Percentiles rank a stretch among this genome's conserved stretches.
Conservation (phyloP, 2,329 filamentous ascomycete species). For the Cytospora chrysosperma region DNA sequence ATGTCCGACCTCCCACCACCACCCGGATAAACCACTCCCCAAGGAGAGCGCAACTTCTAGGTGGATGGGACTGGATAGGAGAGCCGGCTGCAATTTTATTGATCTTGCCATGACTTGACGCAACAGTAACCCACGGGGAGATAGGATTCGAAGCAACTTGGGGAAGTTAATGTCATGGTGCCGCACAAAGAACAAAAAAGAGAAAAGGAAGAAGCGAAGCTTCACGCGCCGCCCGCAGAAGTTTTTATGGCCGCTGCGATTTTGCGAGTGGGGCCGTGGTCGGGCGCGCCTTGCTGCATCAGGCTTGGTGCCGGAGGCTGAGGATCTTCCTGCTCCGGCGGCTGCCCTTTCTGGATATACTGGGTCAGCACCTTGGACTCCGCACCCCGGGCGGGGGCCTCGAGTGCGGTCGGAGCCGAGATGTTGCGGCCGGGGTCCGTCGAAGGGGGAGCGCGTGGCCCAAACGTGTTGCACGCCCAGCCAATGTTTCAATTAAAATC, state of each 20-base stretch:
- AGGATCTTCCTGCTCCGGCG: constrained; percentile 18
- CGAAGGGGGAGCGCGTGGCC: constrained; percentile 2
- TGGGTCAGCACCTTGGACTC: too few relatives aligned
- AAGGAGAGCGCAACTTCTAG: constrained; percentile 42
- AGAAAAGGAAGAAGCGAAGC: constrained; percentile 34
- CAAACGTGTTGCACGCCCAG: constrained; percentile 12
- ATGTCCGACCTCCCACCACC: constrained; percentile 46
- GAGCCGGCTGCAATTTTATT: constrained; percentile 72
- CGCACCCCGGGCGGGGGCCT: not conserved
- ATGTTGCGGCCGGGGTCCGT: not conserved
- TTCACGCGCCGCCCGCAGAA: constrained; percentile 22
- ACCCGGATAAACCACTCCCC: constrained; percentile 33
- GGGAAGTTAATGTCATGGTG: constrained; percentile 70
- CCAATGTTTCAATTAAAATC: constrained; percentile 25
- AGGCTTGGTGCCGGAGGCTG: constrained; percentile 3
- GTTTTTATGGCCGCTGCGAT: constrained; percentile 25
- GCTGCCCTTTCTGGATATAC: not conserved
- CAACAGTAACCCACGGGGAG: constrained; percentile 53
- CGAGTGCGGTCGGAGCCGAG: not conserved
- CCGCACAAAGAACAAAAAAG: constrained; percentile 73
- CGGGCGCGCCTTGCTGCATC: not conserved
- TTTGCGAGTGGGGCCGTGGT: not conserved
- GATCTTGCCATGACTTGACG: constrained; percentile 78
- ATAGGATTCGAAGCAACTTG: constrained; percentile 74
- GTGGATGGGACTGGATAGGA: constrained; percentile 46